Percentiles rank a stretch among this genome's conserved stretches.
Evolutionary conservation across 2,329 filamentous ascomycete genomes (phyloP).

Genomic region (Aspergillus sp.): DNA sequence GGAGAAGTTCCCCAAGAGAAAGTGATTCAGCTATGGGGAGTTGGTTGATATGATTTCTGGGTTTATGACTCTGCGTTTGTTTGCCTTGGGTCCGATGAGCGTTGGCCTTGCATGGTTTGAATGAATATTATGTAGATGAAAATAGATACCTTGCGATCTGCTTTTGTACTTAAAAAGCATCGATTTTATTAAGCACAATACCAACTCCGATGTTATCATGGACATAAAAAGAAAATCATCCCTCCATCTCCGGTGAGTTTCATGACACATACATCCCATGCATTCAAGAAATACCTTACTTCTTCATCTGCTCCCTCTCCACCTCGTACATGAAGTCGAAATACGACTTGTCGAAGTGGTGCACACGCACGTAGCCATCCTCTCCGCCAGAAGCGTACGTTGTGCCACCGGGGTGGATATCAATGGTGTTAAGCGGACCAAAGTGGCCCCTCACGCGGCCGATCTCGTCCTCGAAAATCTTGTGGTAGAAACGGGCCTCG

Average conservation of each 20-base stretch:
- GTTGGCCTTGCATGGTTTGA: conserved; percentile 5
- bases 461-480: conserved; percentile 98
- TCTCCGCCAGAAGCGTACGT: conserved; percentile 93
- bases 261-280: conserved; percentile 22
- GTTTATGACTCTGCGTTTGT: conserved; percentile 7
- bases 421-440: conserved; percentile 91
- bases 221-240: conserved; percentile 28
- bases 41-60: conserved; percentile 6
- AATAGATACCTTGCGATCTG: no score
- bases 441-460: conserved; percentile 96
- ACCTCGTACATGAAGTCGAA: conserved; percentile 99
- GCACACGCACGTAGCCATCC: conserved; percentile 95
- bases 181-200: conserved; percentile 23
- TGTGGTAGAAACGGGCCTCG: conserved; percentile 99
- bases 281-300: conserved; percentile 19
- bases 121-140: conserved; percentile 1
- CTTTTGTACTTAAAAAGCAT: no score
- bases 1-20: conserved; percentile 73
- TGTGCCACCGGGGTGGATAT: conserved; percentile 81
- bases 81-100: conserved; percentile 11
- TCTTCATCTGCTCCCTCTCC: conserved; percentile 63
- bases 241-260: conserved; percentile 23
- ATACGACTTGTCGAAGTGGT: conserved; percentile 98
- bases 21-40: conserved; percentile 31
- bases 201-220: conserved; percentile 33